Percentiles rank a stretch among this genome's conserved stretches.
phyloP scores from a whole-genome alignment of 148 eudicot genomes.

The Chenopodium suecicum region DNA sequence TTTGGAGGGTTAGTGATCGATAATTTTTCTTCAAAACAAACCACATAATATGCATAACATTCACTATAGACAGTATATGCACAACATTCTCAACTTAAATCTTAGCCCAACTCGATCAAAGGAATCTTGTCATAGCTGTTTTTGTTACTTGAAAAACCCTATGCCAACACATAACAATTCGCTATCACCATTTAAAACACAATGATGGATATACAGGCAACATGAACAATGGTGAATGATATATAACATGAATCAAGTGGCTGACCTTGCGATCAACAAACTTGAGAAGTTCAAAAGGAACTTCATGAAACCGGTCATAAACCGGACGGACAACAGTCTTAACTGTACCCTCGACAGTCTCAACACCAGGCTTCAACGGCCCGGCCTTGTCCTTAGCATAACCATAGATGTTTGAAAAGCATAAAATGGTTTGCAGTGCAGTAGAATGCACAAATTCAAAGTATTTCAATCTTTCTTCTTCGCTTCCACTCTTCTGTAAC shows the following conservation, averaged over 20 bases:
- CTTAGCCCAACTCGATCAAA: background rate
- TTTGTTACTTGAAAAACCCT: background rate
- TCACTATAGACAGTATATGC: background rate
- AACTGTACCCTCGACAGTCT: constrained; percentile 86
- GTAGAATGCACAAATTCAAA: constrained; percentile 74
- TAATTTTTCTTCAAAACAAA: too few species aligned
- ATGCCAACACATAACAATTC: background rate
- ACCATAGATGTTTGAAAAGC: constrained; percentile 60
- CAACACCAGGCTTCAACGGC: constrained; percentile 80
- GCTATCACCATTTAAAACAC: too few species aligned
- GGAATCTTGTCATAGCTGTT: too few species aligned
- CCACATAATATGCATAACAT: background rate
- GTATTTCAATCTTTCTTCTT: constrained; percentile 68
- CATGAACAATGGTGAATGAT: background rate
- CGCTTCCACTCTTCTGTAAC: constrained; percentile 40
- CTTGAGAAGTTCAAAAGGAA: constrained; percentile 78
- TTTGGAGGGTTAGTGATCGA: too few species aligned
- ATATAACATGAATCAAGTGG: background rate
- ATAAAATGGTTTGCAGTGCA: constrained; percentile 56
- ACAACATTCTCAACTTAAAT: background rate
- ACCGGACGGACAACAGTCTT: constrained; percentile 92
- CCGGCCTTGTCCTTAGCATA: constrained; percentile 92
- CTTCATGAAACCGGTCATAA: constrained; percentile 67
- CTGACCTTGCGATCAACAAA: constrained; percentile 89
- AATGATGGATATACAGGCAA: background rate